Evolutionary conservation across 2,329 filamentous ascomycete genomes (phyloP).

Genomic region (Sporothrix phasma): DNA sequence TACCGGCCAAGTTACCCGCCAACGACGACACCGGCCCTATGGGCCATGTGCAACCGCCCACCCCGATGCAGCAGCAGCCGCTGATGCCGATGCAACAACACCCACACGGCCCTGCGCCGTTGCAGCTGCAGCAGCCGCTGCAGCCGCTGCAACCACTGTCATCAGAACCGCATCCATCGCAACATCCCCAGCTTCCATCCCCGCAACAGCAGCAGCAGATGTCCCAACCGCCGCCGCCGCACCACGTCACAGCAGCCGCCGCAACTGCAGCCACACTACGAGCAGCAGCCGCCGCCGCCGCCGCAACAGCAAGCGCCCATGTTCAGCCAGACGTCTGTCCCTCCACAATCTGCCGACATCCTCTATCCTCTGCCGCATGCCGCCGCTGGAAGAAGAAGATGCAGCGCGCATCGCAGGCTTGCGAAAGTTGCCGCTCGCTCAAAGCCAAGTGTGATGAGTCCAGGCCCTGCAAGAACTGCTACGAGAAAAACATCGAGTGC

Average conservation of each 20-base stretch:
- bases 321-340: constrained; percentile 20
- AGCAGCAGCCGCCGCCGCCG: constrained; percentile 25
- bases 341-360: constrained; percentile 29
- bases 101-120: constrained; percentile 17
- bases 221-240: constrained; percentile 21
- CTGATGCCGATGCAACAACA: background rate
- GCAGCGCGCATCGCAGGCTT: constrained; percentile 66
- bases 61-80: background rate
- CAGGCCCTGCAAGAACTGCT: constrained; percentile 75
- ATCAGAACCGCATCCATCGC: constrained; percentile 18
- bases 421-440: constrained; percentile 75
- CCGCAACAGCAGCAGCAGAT: constrained; percentile 38
- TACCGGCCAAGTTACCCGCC: background rate
- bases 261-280: background rate
- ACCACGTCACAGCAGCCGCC: constrained; percentile 26
- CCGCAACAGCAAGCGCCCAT: constrained; percentile 26
- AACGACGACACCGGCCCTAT: background rate
- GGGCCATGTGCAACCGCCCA: background rate
- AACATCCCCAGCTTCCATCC: constrained; percentile 17
- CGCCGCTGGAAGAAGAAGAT: constrained; percentile 48
- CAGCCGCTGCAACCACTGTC: constrained; percentile 23
- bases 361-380: constrained; percentile 33
- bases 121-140: constrained; percentile 36
- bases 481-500: constrained; percentile 74
- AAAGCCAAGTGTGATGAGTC: constrained; percentile 91